phyloP scores from a whole-genome alignment of 495 filamentous ascomycete genomes.

The Annulohypoxylon bovei region DNA sequence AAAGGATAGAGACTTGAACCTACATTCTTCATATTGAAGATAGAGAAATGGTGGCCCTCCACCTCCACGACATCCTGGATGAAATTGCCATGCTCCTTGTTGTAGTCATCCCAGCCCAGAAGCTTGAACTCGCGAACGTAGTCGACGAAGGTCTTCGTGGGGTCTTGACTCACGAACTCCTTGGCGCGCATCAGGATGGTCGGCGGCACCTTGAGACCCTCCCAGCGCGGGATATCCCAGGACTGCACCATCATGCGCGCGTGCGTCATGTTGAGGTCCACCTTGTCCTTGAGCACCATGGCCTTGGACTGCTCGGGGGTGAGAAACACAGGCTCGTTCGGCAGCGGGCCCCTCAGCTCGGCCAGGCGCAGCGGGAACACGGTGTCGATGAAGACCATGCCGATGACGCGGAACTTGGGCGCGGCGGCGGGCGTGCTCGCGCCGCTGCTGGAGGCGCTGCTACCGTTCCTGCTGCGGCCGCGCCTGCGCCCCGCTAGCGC shows the following conservation, averaged over 20 bases:
- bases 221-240: conserved; percentile 51
- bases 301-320: conserved; percentile 41
- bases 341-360: conserved; percentile 18
- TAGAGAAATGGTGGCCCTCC: conserved; percentile 56
- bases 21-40: conserved; percentile 49
- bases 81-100: conserved; percentile 37
- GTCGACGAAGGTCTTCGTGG: conserved; percentile 48
- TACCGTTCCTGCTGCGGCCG: background rate
- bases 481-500: conserved; percentile 22
- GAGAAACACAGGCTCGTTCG: conserved; percentile 34
- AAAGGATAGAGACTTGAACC: background rate
- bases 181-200: conserved; percentile 52
- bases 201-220: conserved; percentile 39
- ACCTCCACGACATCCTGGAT: conserved; percentile 52
- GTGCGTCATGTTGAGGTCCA: conserved; percentile 50
- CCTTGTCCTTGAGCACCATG: conserved; percentile 51
- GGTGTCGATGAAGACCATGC: conserved; percentile 59
- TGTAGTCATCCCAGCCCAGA: conserved; percentile 55
- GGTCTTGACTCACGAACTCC: conserved; percentile 44
- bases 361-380: conserved; percentile 45
- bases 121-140: conserved; percentile 39
- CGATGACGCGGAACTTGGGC: conserved; percentile 45
- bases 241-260: conserved; percentile 48
- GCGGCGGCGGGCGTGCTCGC: conserved; percentile 11
- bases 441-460: background rate